Evolutionary conservation across 306 rosid genomes (phyloP).

Genomic region (Acacia acuminata): DNA sequence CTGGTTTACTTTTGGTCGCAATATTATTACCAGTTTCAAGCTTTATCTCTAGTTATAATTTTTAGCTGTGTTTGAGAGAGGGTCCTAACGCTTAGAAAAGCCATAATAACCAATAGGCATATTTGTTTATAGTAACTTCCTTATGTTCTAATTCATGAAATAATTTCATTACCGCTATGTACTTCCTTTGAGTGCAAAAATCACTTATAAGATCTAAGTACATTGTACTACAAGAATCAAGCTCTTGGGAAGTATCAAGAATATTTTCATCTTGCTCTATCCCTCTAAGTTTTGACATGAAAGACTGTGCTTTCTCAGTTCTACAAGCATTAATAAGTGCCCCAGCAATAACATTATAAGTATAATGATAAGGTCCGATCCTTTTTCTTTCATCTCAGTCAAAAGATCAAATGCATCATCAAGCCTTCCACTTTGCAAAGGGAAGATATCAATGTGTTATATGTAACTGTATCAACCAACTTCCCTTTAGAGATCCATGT

Average conservation of each 20-base stretch:
- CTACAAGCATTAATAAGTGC: constrained; percentile 57
- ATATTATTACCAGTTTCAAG: no score
- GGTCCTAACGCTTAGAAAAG: no score
- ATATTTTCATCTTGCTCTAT: constrained; percentile 39
- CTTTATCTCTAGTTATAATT: no score
- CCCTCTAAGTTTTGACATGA: constrained; percentile 56
- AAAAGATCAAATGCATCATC: constrained; percentile 65
- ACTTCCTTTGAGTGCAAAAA: constrained; percentile 69
- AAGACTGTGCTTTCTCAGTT: constrained; percentile 64
- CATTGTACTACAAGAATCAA: constrained; percentile 40
- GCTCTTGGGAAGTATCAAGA: constrained; percentile 40
- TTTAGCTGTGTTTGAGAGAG: no score
- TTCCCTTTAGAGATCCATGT: constrained; percentile 70
- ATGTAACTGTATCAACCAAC: no score
- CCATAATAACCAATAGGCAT: no score
- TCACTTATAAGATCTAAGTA: constrained; percentile 64
- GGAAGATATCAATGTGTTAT: no score
- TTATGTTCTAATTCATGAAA: constrained; percentile 59
- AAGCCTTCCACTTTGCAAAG: constrained; percentile 75
- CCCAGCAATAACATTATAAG: constrained; percentile 58
- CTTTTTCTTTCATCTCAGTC: constrained; percentile 65
- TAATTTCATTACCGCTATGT: constrained; percentile 73
- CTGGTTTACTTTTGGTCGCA: no score
- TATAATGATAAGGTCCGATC: constrained; percentile 64
- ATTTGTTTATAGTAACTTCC: constrained; percentile 54